These are phyloP conservation scores for Fusarium sp. DNA, from an alignment of 2,329 filamentous ascomycete species.

Conservation along the genomic window DNA sequence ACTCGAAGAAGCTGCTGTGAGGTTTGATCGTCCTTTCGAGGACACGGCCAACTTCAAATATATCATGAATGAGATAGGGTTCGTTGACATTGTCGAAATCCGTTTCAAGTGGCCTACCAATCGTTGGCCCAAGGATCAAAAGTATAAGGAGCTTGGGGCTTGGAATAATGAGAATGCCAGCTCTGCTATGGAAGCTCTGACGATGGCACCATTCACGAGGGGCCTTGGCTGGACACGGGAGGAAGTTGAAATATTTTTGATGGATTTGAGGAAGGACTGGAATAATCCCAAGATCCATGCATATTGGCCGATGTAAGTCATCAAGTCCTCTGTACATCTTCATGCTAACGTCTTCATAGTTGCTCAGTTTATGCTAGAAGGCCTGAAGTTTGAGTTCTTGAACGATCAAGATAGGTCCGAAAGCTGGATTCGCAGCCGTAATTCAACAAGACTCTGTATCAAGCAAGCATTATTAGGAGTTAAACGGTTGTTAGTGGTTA, in stretches of 20 bases:
- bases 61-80: conserved; percentile 15
- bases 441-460: no score
- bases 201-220: conserved; percentile 49
- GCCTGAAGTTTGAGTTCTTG: conserved; percentile 9
- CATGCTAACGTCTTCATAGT: conserved; percentile 8
- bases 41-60: conserved; percentile 5
- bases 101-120: conserved; percentile 35
- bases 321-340: not conserved
- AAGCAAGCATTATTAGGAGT: no score
- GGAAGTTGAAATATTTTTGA: conserved; percentile 23
- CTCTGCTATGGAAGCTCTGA: conserved; percentile 46
- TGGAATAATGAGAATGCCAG: conserved; percentile 43
- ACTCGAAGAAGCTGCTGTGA: conserved; percentile 6
- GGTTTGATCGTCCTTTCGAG: conserved; percentile 5
- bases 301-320: conserved; percentile 35
- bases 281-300: conserved; percentile 29
- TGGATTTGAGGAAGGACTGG: conserved; percentile 25
- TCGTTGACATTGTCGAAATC: conserved; percentile 23
- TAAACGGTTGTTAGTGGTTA: no score
- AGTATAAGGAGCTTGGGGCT: conserved; percentile 20
- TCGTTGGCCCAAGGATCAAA: conserved; percentile 25
- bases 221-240: conserved; percentile 30
- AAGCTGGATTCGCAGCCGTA: no score
- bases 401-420: no score
- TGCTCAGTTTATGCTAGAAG: conserved; percentile 24